Base-by-base conservation (phyloP, 345 rosid genomes). In the Cochlearia excelsa region DNA sequence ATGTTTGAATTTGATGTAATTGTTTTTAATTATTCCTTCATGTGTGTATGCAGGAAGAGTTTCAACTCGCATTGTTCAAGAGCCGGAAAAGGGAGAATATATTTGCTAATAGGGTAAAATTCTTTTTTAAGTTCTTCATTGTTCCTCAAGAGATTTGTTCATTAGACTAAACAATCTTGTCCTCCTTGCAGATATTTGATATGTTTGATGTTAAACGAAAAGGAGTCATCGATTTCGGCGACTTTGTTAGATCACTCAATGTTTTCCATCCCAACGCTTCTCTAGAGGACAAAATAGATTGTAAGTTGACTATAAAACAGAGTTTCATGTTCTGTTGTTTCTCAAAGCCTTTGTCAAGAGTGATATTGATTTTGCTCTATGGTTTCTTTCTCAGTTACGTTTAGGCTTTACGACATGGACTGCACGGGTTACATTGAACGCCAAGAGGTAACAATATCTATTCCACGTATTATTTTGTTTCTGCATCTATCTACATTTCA, bases 201-300 rank as follows among this genome's bases (percentile, higher is more conserved):
- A 68, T 93, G 68, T 93, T 89, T 74, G 99, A 93, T 77, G 93
- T 79, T 6, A 89, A 93, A 79, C 75, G 77, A 30, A 93, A 83
- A 73, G 97, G 97, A 34, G 79, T 82, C 31, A 89, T 93, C 61
- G 97, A 93, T 76, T 93, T 93, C 66, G 84, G 94, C 41, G 99
- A 93, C 69, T 93, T 93, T 75, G 99, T 87, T 57, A 76, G 94
- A 76, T 78, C 92, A 50, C 88, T 93, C 50, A 82, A 74, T 68
- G 97, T 89, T 46, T 93, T 89, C 74, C 99, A 93, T 67, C 99
- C 97, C 16, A 89, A 84, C 23, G 23, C 23, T 16, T 16, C 23
- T 16, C 23, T 16, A 16, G 23, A 16, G 23, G 23, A 16, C 23
- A 93, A 93, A 80, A 83, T 83, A 30, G 85, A 82, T 26, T 93